A percentile compares a stretch with the other conserved stretches of the same genome.
Evolutionary conservation across 208 protist species (phyloP).

Genomic region (Leishmania mexicana): DNA sequence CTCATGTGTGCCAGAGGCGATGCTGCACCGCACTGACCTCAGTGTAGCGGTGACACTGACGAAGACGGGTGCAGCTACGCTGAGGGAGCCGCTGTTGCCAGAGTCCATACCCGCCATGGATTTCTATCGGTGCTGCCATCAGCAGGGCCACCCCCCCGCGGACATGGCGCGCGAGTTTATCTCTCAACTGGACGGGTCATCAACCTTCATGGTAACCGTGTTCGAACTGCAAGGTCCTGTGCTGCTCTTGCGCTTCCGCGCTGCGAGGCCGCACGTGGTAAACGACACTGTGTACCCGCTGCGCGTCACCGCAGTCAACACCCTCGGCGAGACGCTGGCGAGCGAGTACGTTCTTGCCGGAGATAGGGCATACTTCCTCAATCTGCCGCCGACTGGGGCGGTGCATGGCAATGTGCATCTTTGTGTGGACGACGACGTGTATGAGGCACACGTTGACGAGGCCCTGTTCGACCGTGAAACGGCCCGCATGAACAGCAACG

Average conservation of each 20-base stretch:
- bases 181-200: constrained; percentile 33
- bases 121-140: constrained; percentile 25
- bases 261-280: constrained; percentile 21
- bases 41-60: constrained; percentile 15
- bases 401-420: constrained; percentile 18
- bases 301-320: constrained; percentile 19
- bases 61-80: neutral
- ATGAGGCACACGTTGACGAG: constrained; percentile 16
- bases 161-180: constrained; percentile 29
- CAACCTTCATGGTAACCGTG: constrained; percentile 28
- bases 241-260: constrained; percentile 25
- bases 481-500: constrained; percentile 10
- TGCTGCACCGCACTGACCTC: constrained; percentile 27
- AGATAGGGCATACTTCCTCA: constrained; percentile 24
- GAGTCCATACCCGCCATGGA: constrained; percentile 12
- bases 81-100: constrained; percentile 30
- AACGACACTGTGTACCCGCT: constrained; percentile 34
- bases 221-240: constrained; percentile 25
- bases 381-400: constrained; percentile 6
- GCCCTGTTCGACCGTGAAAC: constrained; percentile 28
- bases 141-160: constrained; percentile 14
- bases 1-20: constrained; percentile 35
- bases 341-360: constrained; percentile 16
- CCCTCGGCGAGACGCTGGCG: constrained; percentile 20
- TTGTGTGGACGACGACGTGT: constrained; percentile 21